Conservation (phyloP, 371 early-diverging fungal species). For the Saksenaea oblongispora region DNA sequence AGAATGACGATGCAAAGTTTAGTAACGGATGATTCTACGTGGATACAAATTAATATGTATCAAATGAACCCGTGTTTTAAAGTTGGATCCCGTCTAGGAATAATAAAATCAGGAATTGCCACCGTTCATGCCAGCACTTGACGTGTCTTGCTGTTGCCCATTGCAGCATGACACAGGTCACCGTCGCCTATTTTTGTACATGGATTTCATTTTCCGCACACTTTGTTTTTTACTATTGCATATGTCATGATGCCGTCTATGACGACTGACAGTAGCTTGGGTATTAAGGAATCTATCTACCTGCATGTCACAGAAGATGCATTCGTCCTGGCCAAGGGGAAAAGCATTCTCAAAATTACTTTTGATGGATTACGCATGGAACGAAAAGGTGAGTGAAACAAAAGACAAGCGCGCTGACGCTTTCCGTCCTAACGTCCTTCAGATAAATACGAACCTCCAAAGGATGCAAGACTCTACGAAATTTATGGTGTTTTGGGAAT, state of each 20-base stretch:
- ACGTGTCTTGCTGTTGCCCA: too few species aligned
- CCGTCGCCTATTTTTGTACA: background rate
- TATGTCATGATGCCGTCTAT: background rate
- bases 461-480: conserved; percentile 25
- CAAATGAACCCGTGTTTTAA: too few species aligned
- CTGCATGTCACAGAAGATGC: conserved; percentile 26
- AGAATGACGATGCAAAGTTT: too few species aligned
- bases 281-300: background rate
- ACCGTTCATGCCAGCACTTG: too few species aligned
- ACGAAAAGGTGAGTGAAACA: conserved; percentile 22
- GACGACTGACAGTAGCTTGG: background rate
- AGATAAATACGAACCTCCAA: conserved; percentile 22
- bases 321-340: conserved; percentile 24
- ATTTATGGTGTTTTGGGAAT: conserved; percentile 44
- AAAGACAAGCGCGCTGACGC: background rate
- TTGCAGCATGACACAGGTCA: background rate
- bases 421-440: background rate
- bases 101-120: too few species aligned
- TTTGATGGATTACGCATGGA: conserved; percentile 26
- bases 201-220: background rate
- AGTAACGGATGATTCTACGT: too few species aligned
- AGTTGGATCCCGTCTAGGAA: too few species aligned
- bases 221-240: background rate
- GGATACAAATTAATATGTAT: too few species aligned
- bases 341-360: conserved; percentile 24